Evolutionary conservation across 768 basidiomycete genomes (phyloP), one percentile per base, ranked within the genome.

Genomic region (Calocybe cyanea): DNA sequence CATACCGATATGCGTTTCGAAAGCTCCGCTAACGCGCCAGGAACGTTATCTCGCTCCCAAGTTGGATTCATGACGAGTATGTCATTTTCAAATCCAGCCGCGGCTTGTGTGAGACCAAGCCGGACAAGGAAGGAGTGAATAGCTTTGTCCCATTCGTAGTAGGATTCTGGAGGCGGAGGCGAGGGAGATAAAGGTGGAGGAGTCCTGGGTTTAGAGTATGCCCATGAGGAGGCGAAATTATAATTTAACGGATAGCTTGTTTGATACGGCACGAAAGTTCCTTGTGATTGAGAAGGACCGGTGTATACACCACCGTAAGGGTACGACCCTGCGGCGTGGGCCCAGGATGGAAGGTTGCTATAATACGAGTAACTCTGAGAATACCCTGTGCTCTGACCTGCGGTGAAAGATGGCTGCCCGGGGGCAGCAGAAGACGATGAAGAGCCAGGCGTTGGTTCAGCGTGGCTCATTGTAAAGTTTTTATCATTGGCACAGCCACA

Each of bases 1-100:
- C 76, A 44, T 54, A 83, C 83, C 54, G 71, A 64, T 25, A 86
- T 65, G 47, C 72, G 71, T 31, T 69, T 65, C 28, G 73, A 62
- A 20, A 88, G 61, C 20, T 75, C 71, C 3, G 65, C 63, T 24
- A 89, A 61, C 3, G 85, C 85, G 0, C 57, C 64, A 8, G 80
- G 77, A 6, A 87, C 67, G n/a, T 64, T 70, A 46, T 69, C 66
- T 30, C 68, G 68, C 61, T 88, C 87, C 75, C 80, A 85, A 1
- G 78, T 76, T 0, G 71, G 58, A 49, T 80, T 88, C 65, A 88
- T 61, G n/a, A 86, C 73, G 4, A 88, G 57, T 66, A 88, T 75
- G 55, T 90, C 87, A n/a, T 71, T 63, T 52, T 85, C 80, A 38
- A 90, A 78, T 0, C 83, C 87, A 30, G 67, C 69, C 35, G 80